Percentiles rank a stretch among this genome's conserved stretches.
Evolutionary conservation across 352 stramenopile genomes (phyloP).

Genomic region (Phytopythium litorale): DNA sequence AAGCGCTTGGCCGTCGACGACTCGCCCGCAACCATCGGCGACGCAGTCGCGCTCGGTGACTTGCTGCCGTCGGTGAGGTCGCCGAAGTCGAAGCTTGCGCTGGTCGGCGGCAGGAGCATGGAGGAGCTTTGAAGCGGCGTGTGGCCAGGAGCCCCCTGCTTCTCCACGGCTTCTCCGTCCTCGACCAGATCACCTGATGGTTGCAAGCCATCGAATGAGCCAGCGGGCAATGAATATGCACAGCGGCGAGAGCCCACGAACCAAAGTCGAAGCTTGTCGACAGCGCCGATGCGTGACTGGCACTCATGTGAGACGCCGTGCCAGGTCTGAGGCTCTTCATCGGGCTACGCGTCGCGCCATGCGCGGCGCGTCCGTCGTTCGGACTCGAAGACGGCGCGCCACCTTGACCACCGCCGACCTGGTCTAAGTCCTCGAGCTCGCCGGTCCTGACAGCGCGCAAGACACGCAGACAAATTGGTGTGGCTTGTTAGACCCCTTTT

Average conservation of each 20-base stretch:
- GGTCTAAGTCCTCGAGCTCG: conserved; percentile 1
- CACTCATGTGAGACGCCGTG: background rate
- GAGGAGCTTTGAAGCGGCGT: background rate
- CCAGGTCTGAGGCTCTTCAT: background rate
- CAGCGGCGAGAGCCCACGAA: conserved; percentile 8
- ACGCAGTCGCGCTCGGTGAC: background rate
- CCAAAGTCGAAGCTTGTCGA: conserved; percentile 47
- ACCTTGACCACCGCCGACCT: conserved; percentile 1
- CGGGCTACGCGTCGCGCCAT: background rate
- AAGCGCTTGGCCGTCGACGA: conserved; percentile 41
- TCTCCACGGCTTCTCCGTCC: background rate
- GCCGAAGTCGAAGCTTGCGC: background rate
- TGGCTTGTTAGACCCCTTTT: conserved; percentile 9
- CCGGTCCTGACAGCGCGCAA: conserved; percentile 25
- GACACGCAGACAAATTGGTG: conserved; percentile 5
- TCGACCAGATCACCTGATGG: conserved; percentile 34
- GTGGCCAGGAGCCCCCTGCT: background rate
- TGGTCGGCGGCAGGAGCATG: background rate
- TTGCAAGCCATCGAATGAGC: background rate
- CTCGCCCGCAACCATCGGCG: background rate
- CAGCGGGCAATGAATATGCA: background rate
- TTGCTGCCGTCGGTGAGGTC: background rate
- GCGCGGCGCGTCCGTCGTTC: background rate
- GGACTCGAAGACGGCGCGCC: background rate
- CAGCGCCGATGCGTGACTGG: background rate